Evolutionary conservation across 257 asterid genomes (phyloP).

Genomic region (Cordia subcordata): DNA sequence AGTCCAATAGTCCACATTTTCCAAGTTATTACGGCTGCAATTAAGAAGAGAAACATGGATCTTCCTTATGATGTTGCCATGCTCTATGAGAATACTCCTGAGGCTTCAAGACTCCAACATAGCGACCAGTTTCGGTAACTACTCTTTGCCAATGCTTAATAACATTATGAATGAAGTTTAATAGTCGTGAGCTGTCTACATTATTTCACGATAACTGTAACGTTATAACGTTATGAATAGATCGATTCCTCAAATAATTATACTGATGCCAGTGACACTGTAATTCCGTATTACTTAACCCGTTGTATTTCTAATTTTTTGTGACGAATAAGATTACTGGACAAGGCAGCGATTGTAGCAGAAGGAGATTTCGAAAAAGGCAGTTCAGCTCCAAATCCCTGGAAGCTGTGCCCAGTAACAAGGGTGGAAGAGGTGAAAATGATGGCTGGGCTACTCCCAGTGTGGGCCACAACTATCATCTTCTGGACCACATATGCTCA

Average conservation of each 20-base stretch:
- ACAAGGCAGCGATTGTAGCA: slow-evolving; percentile 39
- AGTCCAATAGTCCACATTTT: slow-evolving; percentile 33
- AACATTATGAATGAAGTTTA: no score
- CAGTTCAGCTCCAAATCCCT: slow-evolving; percentile 20
- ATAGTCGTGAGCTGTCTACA: no score
- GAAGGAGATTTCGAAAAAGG: slow-evolving; percentile 20
- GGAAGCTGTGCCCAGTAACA: slow-evolving; percentile 36
- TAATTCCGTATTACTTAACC: background rate
- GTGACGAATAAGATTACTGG: slow-evolving; percentile 26
- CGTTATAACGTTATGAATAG: no score
- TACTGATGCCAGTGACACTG: no score
- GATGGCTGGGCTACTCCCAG: slow-evolving; percentile 32
- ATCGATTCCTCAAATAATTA: no score
- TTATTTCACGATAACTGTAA: no score
- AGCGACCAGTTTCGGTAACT: slow-evolving; percentile 29
- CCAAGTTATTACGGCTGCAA: slow-evolving; percentile 29
- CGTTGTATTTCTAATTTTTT: background rate
- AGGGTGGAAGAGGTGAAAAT: slow-evolving; percentile 45
- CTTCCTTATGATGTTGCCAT: slow-evolving; percentile 15
- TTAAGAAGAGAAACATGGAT: slow-evolving; percentile 30
- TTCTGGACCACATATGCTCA: slow-evolving; percentile 46
- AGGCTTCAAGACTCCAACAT: slow-evolving; percentile 23
- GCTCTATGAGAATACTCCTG: slow-evolving; percentile 23
- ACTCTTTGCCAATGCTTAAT: background rate
- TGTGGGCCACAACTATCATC: slow-evolving; percentile 37